Percentiles rank a stretch among this genome's conserved stretches.
Evolutionary conservation across 345 rosid species (phyloP).

Genomic region (Citrus glauca): DNA sequence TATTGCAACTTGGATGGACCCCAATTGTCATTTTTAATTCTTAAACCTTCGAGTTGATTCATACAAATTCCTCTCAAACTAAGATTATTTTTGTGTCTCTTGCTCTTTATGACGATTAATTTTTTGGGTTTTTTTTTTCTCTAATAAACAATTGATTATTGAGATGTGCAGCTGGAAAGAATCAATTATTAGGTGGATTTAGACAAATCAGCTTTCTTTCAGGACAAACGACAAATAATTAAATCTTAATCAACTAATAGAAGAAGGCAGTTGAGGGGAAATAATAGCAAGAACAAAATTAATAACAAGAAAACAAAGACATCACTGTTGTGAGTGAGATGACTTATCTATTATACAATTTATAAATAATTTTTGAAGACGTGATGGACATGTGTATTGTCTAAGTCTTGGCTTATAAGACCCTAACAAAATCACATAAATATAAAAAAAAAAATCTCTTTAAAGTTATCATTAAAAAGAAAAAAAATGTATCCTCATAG

Average conservation of each 20-base stretch:
- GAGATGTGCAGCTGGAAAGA: neutral
- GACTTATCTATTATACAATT: neutral
- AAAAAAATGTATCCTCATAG: no score
- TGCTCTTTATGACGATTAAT: neutral
- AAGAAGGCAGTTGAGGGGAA: neutral
- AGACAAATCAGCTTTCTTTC: constrained; percentile 15
- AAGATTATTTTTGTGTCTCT: neutral
- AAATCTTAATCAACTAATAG: constrained; percentile 4
- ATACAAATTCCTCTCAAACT: neutral
- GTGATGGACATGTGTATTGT: neutral
- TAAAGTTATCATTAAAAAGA: no score
- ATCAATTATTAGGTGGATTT: constrained; percentile 27
- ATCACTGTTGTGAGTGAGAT: constrained; percentile 8
- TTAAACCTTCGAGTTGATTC: neutral
- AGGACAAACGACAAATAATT: neutral
- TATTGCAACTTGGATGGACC: neutral
- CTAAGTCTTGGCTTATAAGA: neutral
- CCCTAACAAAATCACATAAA: neutral
- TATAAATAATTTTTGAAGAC: no score
- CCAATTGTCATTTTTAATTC: no score
- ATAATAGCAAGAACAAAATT: constrained; percentile 4
- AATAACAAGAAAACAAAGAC: constrained; percentile 13
- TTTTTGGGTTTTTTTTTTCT: neutral
- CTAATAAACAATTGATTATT: neutral
- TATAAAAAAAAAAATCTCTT: no score